Percentiles rank a stretch among this genome's conserved stretches.
phyloP scores from a whole-genome alignment of 1,139 yeast species.

The Hanseniaspora uvarum region DNA sequence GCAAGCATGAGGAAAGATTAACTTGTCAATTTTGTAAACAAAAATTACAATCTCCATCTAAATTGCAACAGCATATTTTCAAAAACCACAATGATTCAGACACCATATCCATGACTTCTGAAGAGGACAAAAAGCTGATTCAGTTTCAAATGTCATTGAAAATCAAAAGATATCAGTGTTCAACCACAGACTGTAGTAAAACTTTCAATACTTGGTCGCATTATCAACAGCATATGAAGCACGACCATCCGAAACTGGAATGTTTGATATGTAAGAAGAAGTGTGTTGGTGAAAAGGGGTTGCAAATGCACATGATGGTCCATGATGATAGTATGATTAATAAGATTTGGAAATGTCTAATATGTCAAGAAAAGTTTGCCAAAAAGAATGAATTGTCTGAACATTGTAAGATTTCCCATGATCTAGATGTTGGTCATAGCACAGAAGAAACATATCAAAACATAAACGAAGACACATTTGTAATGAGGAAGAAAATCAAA shows the following conservation, averaged over 20 bases:
- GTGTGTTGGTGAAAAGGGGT: constrained; percentile 64
- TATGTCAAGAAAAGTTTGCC: constrained; percentile 38
- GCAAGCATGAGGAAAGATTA: constrained; percentile 23
- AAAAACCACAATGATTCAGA: background rate
- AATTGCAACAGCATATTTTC: constrained; percentile 38
- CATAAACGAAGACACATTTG: background rate
- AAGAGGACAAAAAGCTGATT: constrained; percentile 1
- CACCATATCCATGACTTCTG: background rate
- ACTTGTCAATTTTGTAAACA: constrained; percentile 16
- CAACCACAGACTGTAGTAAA: constrained; percentile 47
- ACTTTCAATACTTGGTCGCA: constrained; percentile 69
- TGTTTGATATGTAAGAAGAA: constrained; percentile 62
- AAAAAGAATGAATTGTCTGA: constrained; percentile 38
- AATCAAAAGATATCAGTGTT: constrained; percentile 43
- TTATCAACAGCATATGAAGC: constrained; percentile 58
- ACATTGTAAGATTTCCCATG: constrained; percentile 38
- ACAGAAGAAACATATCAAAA: constrained; percentile 15
- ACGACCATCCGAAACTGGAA: constrained; percentile 59
- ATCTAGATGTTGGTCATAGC: constrained; percentile 21
- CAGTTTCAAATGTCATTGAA: constrained; percentile 4
- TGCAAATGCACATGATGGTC: constrained; percentile 62
- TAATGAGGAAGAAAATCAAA: background rate
- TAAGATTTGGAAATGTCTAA: constrained; percentile 54
- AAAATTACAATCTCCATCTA: constrained; percentile 12
- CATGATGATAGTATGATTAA: constrained; percentile 38